Evolutionary conservation across 2,329 filamentous ascomycete genomes (phyloP), one percentile per base, ranked within the genome.

Genomic region (Tolypocladium capitatum): DNA sequence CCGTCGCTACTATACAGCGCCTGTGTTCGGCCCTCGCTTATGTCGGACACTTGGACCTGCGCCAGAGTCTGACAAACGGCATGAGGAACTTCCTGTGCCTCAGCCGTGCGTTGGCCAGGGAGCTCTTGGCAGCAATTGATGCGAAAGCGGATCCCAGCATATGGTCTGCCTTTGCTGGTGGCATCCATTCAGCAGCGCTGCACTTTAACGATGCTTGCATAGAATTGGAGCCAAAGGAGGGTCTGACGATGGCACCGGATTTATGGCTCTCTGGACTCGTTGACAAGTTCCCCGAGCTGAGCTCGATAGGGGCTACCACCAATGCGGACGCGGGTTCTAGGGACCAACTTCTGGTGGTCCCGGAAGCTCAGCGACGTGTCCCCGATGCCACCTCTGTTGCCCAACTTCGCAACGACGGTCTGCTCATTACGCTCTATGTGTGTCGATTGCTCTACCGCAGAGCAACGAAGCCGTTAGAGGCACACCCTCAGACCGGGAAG

Each of bases 1-100:
- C 58, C 5, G 52, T 55, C 5, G 53, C 59, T 38, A 55, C 52
- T 9, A 60, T 70, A 5, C 60, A 63, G 30, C 58, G 57, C 28
- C 60, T 74, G 2, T 62, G 72, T 4, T 63, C 66, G 10, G 64
- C 71, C 2, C 53, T 80, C 3, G 70, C 71, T 3, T 73, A 69
- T 47, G 63, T 78, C 43, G 71, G 72, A 28, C 75, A 72, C 55
- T 74, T 72, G 1, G 61, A 67, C 36, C 49, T 68, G 0, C 63
- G 66, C 1, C 53, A 49, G 2, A 49, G 42, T 9, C 49, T 55
- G 4, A 53, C 53, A 1, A 53, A 56, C 6, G 58, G 60, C 1
- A 57, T 72, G n/a, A 49, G 57, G 14, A 66, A 74, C 50, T 71
- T 71, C 47, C 48, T 72, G 11, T 64, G 61, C 6, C 61, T 72